Conservation (phyloP, 2,329 filamentous ascomycete species). For the Eurotiales sp. region DNA sequence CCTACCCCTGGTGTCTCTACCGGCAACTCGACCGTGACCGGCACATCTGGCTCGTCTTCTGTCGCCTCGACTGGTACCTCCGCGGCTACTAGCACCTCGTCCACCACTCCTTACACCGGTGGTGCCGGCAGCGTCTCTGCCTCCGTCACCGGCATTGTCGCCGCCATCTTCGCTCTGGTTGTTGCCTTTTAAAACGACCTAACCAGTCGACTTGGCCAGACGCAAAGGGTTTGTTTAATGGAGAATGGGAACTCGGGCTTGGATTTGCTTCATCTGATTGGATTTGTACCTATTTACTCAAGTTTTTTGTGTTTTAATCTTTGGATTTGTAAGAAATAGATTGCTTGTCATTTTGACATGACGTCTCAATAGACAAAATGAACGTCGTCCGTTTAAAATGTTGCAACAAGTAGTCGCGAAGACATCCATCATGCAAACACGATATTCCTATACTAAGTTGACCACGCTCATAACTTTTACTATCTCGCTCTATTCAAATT, state of each 20-base stretch:
- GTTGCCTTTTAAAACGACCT: slow-evolving; percentile 15
- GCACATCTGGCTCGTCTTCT: not conserved
- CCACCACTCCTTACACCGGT: slow-evolving; percentile 9
- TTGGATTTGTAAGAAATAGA: not conserved
- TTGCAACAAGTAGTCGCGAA: no score
- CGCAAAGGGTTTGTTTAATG: not conserved
- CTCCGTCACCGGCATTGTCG: slow-evolving; percentile 15
- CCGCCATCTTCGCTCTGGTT: slow-evolving; percentile 12
- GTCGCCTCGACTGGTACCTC: slow-evolving; percentile 8
- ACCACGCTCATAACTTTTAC: no score
- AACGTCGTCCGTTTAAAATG: no score
- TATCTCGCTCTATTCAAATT: no score
- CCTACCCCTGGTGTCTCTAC: not conserved
- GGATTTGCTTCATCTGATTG: not conserved
- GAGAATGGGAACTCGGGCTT: not conserved
- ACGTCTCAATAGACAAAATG: no score
- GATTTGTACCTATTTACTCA: not conserved
- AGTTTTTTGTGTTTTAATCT: not conserved
- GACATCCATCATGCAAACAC: no score
- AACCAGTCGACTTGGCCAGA: no score
- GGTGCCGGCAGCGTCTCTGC: slow-evolving; percentile 15
- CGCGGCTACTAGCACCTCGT: slow-evolving; percentile 10
- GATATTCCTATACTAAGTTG: no score
- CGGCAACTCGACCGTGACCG: not conserved
- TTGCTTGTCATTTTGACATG: no score